These are phyloP conservation scores for Xylaria flabelliformis DNA, from an alignment of 495 filamentous ascomycete species.

Conservation along the genomic window DNA sequence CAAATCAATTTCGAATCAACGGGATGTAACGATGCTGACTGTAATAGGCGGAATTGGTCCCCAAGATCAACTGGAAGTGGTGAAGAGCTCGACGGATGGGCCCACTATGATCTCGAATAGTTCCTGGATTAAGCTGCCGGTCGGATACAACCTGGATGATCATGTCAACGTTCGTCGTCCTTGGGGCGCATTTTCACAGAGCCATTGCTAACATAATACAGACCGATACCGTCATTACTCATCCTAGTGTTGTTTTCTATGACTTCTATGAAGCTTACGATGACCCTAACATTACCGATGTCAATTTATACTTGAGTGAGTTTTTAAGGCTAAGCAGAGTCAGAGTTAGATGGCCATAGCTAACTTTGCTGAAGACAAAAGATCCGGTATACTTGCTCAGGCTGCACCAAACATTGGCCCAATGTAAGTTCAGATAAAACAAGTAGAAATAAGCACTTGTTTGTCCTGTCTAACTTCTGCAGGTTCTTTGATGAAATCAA, in stretches of 20 bases:
- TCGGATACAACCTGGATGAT: constrained; percentile 73
- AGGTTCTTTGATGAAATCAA: constrained; percentile 63
- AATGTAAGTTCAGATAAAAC: constrained; percentile 47
- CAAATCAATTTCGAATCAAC: not conserved
- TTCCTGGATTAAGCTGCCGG: constrained; percentile 72
- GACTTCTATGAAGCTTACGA: constrained; percentile 69
- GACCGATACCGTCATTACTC: constrained; percentile 69
- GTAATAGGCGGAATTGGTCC: constrained; percentile 63
- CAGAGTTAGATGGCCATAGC: not conserved
- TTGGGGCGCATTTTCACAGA: not conserved
- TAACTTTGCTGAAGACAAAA: constrained; percentile 44
- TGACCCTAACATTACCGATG: constrained; percentile 47
- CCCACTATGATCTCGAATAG: constrained; percentile 54
- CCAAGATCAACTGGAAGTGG: constrained; percentile 60
- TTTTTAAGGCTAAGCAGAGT: not conserved
- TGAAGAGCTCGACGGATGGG: constrained; percentile 57
- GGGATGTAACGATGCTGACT: constrained; percentile 45
- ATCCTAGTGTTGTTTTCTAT: constrained; percentile 65
- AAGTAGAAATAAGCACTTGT: not conserved
- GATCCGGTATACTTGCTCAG: constrained; percentile 69
- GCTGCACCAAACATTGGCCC: constrained; percentile 72
- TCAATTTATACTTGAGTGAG: constrained; percentile 44
- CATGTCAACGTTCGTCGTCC: constrained; percentile 59
- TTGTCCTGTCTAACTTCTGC: constrained; percentile 27
- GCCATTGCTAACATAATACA: constrained; percentile 23